These are phyloP conservation scores for Dictyostelium capitatum DNA, from an alignment of 78 protist species.

Conservation along the genomic window DNA sequence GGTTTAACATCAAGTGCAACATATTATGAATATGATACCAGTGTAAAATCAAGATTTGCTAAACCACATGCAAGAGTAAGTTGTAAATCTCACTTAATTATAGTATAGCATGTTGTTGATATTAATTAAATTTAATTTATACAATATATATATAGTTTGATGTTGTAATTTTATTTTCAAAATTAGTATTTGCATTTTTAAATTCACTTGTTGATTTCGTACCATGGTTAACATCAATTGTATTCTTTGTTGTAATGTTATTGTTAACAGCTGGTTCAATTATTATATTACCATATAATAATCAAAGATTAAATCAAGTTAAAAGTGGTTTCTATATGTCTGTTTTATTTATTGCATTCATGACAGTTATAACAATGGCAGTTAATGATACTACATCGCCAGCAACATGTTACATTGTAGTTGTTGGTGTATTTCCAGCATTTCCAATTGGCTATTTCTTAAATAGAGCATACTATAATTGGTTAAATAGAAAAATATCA, in stretches of 20 bases:
- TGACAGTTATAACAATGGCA: neutral
- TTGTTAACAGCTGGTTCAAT: conserved; percentile 52
- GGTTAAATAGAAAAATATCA: neutral
- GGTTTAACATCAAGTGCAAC: conserved; percentile 19
- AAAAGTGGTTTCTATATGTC: conserved; percentile 57
- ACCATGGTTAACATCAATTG: conserved; percentile 53
- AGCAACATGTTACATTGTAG: neutral
- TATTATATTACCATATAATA: conserved; percentile 44
- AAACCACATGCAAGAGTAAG: conserved; percentile 84
- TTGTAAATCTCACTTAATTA: too few relatives aligned
- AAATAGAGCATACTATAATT: conserved; percentile 7
- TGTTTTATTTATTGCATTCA: conserved; percentile 43
- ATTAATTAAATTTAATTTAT: neutral
- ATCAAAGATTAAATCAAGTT: conserved; percentile 72
- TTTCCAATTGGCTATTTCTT: conserved; percentile 45
- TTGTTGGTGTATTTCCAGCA: conserved; percentile 40
- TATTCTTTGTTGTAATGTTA: conserved; percentile 22
- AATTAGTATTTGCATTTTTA: conserved; percentile 58
- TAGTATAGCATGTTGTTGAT: too few relatives aligned
- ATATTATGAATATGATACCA: conserved; percentile 69
- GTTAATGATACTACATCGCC: conserved; percentile 1
- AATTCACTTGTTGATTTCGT: neutral
- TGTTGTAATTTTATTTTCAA: conserved; percentile 39
- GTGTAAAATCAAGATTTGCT: conserved; percentile 30
- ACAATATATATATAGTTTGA: conserved; percentile 17